phyloP scores from a whole-genome alignment of 345 rosid species.

The Hevea brasiliensis region DNA sequence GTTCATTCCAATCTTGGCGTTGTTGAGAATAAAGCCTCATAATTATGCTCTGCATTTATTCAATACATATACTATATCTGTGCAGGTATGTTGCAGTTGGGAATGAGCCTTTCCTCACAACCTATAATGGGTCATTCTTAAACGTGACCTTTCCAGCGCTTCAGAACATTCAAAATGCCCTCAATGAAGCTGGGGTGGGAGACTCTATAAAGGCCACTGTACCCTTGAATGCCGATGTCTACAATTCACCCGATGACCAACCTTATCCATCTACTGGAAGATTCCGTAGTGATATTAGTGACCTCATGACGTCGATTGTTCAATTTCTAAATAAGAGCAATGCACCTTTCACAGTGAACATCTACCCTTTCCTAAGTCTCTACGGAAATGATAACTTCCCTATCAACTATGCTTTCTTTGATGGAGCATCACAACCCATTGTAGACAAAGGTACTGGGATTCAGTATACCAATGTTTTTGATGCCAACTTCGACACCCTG shows the following conservation, averaged over 20 bases:
- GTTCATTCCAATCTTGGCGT: slow-evolving; percentile 7
- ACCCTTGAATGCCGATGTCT: slow-evolving; percentile 85
- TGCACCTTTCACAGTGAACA: slow-evolving; percentile 86
- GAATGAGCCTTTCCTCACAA: slow-evolving; percentile 76
- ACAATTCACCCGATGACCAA: slow-evolving; percentile 53
- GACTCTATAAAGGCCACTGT: slow-evolving; percentile 78
- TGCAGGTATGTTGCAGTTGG: slow-evolving; percentile 85
- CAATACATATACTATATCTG: neutral
- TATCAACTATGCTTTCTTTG: slow-evolving; percentile 79
- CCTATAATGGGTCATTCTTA: slow-evolving; percentile 74
- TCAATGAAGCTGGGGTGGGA: slow-evolving; percentile 72
- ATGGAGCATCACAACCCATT: slow-evolving; percentile 56
- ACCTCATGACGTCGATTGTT: slow-evolving; percentile 62
- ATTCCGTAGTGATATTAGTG: slow-evolving; percentile 62
- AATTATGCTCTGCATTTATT: neutral
- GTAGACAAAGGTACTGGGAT: slow-evolving; percentile 49
- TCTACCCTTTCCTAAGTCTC: slow-evolving; percentile 90
- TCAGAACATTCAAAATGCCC: slow-evolving; percentile 82
- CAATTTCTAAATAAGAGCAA: slow-evolving; percentile 60
- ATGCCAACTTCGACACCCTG: slow-evolving; percentile 87
- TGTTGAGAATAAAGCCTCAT: neutral
- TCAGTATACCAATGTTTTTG: slow-evolving; percentile 73
- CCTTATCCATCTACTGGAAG: slow-evolving; percentile 76
- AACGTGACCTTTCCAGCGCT: slow-evolving; percentile 79
- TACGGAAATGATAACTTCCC: slow-evolving; percentile 76